Evolutionary conservation across 1,284 basidiomycete genomes (phyloP).

Genomic region (Jaminaea rosea): DNA sequence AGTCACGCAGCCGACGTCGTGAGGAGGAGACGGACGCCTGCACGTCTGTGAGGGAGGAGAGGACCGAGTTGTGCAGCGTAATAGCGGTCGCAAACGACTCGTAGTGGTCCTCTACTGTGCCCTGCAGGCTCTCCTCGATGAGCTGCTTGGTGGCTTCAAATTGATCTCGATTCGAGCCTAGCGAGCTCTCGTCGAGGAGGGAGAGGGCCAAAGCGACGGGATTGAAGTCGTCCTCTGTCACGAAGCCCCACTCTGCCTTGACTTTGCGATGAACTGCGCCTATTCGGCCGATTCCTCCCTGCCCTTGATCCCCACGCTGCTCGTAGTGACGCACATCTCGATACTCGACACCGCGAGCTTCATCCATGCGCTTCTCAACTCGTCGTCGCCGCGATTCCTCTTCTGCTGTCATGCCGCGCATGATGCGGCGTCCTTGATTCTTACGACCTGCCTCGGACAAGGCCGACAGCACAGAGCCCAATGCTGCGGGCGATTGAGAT

Average conservation of each 20-base stretch:
- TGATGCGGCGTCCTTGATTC: conserved; percentile 36
- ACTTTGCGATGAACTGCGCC: conserved; percentile 39
- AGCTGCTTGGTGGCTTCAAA: conserved; percentile 34
- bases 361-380: conserved; percentile 28
- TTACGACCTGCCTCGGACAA: conserved; percentile 35
- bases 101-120: conserved; percentile 32
- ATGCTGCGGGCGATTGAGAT: conserved; percentile 25
- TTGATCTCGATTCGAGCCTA: conserved; percentile 26
- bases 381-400: conserved; percentile 25
- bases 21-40: conserved; percentile 33
- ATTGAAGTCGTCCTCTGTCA: conserved; percentile 43
- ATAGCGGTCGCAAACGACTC: conserved; percentile 46
- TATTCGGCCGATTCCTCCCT: neutral
- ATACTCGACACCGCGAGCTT: conserved; percentile 10
- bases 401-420: conserved; percentile 39
- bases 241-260: conserved; percentile 40
- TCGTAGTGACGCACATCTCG: neutral
- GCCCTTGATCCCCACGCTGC: neutral
- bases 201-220: conserved; percentile 35
- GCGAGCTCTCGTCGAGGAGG: conserved; percentile 36
- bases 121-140: conserved; percentile 39
- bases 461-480: conserved; percentile 33
- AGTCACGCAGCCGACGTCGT: conserved; percentile 28
- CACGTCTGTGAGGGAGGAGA: conserved; percentile 22
- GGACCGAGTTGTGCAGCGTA: conserved; percentile 41